Base-by-base conservation (phyloP, 495 filamentous ascomycete species). In the Tricharina praecox region DNA sequence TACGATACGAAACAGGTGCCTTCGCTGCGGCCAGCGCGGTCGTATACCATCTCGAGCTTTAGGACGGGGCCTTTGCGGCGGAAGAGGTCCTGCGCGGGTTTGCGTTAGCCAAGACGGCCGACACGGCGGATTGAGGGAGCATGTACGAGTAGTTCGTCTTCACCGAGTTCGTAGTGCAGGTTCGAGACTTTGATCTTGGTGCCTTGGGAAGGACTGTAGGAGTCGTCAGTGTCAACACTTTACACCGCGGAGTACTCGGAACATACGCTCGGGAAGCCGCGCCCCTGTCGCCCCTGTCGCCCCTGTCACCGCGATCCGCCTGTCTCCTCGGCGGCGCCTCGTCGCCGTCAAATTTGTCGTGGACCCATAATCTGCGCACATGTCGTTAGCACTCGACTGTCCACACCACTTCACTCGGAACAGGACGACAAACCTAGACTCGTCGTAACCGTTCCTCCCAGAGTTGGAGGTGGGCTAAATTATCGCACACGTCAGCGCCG, bases 81-180 rank as follows among this genome's bases (percentile, higher is more conserved):
- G 64, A 93, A 93, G 28, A 94, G 75, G 25, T 76, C 82, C 88
- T 93, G 56, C 8, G 37, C 35, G 23, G 35, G 24, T 10, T 11
- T 49, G 45, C 28, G 25, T 32, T 21, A 44, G 23, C 25, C 24
- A 25, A 48, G 46, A 42, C 23, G 28, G 11, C 24, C 45, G 43
- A 48, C 50, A 46, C 33, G 18, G 13, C 16, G n/a, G 23, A 26
- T 5, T 11, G 23, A 44, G 13, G 11, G 25, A n/a, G 13, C 26
- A 50, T 67, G 41, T 73, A 88, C 88, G 58, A 83, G 71, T 41
- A 95, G 73, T 58, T 95, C 88, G 23, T 75, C 76, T 63, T 88
- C 80, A 20, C 81, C 85, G 47, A 95, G 73, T 34, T 95, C 88
- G 65, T 93, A 95, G 64, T 95, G 88, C 40, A 95, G 65, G 61